Evolutionary conservation across 371 early-diverging fungal species (phyloP), one percentile per base, ranked within the genome.

Genomic region (Mucor circinelloides): DNA sequence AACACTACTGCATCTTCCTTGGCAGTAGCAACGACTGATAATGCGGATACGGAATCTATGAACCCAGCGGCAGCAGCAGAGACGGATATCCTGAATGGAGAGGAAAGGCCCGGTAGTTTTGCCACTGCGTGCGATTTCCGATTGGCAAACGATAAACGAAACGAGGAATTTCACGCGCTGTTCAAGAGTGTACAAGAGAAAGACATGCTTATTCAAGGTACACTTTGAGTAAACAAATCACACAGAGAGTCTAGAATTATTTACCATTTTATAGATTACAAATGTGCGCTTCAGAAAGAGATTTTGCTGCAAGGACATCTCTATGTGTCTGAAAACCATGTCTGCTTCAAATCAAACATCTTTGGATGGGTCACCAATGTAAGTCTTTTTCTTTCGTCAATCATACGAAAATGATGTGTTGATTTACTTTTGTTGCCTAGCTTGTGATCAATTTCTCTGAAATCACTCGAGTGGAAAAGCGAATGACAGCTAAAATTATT

Each of bases 301-400:
- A 95, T 98, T 38, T 78, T 93, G 7, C 85, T 97, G 8, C 98
- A 97, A 66, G 98, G 98, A 3, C 89, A 94, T 28, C 69, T 97
- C 56, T 97, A 92, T 74, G 72, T 97, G 62, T 94, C 96, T 25
- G 93, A 93, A 59, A 87, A 91, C 75, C 88, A 93, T 60, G 80
- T 97, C 12, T 95, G 96, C 78, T 98, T 98, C 70, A 90, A 97
- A 72, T 92, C 97, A 63, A 97, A 95, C 72, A 96, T 97, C 67
- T 93, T 97, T 79, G 97, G 98, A 25, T 97, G 95, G 91, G 90
- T 97, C 25, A 97, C 94, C 12, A 91, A 91, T 65, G 90, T 92
- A 85, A 78, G 76, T 54, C 19, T 0, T 38, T 46, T 0, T 38
- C 13, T 44, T 2, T 44, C 6, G 12, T 15, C 10, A 21, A 15